Percentiles rank a stretch among this genome's conserved stretches.
Evolutionary conservation across 768 basidiomycete genomes (phyloP).

Genomic region (Lactarius vividus): DNA sequence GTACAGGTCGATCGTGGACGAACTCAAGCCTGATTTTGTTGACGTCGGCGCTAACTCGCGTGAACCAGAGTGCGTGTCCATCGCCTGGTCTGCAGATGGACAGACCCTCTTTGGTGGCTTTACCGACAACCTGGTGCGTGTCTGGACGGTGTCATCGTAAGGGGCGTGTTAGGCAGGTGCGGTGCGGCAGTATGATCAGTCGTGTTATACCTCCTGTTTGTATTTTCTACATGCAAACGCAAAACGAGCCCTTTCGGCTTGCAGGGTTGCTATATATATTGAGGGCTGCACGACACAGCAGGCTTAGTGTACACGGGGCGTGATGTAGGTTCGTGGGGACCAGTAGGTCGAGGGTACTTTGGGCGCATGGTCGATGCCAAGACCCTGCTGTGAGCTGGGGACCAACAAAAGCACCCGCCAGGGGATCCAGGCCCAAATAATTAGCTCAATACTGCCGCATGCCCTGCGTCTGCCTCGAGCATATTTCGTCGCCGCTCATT

Average conservation of each 20-base stretch:
- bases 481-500: constrained; percentile 61
- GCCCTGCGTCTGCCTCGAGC: constrained; percentile 43
- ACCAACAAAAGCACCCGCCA: neutral
- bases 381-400: too few species aligned
- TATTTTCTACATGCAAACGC: constrained; percentile 28
- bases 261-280: constrained; percentile 3
- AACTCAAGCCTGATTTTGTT: constrained; percentile 93
- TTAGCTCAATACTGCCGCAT: neutral
- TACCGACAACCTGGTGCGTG: constrained; percentile 91
- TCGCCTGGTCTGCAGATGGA: constrained; percentile 98
- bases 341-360: too few species aligned
- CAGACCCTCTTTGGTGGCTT: constrained; percentile 97
- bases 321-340: neutral
- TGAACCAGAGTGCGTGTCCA: constrained; percentile 91
- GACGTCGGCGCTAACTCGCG: constrained; percentile 68
- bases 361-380: too few species aligned
- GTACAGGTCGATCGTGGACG: constrained; percentile 90
- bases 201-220: constrained; percentile 28
- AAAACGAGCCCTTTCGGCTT: constrained; percentile 27
- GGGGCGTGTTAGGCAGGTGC: constrained; percentile 27
- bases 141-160: constrained; percentile 77
- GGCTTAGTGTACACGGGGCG: neutral
- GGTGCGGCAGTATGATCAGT: constrained; percentile 14
- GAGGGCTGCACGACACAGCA: neutral
- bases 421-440: neutral